These are phyloP conservation scores for Knoxdaviesia proteae DNA, from an alignment of 2,329 filamentous ascomycete genomes.

Conservation along the genomic window DNA sequence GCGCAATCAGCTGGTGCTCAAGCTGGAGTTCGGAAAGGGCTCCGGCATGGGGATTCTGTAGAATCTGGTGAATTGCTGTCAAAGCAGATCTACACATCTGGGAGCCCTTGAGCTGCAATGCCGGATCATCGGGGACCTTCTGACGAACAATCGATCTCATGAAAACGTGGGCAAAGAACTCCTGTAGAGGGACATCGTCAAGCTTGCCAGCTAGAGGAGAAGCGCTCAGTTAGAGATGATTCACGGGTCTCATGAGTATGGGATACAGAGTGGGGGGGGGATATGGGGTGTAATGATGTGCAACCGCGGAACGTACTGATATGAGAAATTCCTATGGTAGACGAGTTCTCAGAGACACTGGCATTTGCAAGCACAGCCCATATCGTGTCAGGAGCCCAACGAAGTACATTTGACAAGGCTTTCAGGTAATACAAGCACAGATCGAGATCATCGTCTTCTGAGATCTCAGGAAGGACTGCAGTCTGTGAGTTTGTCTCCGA, in stretches of 20 bases:
- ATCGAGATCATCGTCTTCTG: slow-evolving; percentile 46
- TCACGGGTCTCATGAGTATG: neutral
- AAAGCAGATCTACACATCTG: slow-evolving; percentile 53
- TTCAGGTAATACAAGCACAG: slow-evolving; percentile 61
- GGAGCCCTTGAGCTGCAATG: slow-evolving; percentile 28
- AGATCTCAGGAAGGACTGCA: slow-evolving; percentile 9
- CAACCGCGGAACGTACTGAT: slow-evolving; percentile 25
- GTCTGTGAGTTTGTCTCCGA: neutral
- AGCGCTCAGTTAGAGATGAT: neutral
- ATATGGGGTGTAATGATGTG: too few relatives aligned
- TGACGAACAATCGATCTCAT: slow-evolving; percentile 36
- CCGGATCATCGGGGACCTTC: slow-evolving; percentile 12
- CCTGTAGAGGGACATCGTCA: slow-evolving; percentile 39
- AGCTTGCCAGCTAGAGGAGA: slow-evolving; percentile 24
- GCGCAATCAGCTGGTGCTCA: slow-evolving; percentile 49
- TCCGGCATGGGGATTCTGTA: slow-evolving; percentile 39
- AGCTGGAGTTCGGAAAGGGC: slow-evolving; percentile 42
- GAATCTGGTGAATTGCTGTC: slow-evolving; percentile 47
- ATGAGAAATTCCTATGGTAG: slow-evolving; percentile 19
- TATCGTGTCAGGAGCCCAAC: slow-evolving; percentile 44
- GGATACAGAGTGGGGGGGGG: too few relatives aligned
- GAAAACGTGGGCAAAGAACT: slow-evolving; percentile 46
- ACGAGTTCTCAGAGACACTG: slow-evolving; percentile 24
- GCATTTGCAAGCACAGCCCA: slow-evolving; percentile 53
- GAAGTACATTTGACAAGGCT: slow-evolving; percentile 52